phyloP scores from a whole-genome alignment of 2,329 filamentous ascomycete genomes.

The Ophiostoma fasciatum region DNA sequence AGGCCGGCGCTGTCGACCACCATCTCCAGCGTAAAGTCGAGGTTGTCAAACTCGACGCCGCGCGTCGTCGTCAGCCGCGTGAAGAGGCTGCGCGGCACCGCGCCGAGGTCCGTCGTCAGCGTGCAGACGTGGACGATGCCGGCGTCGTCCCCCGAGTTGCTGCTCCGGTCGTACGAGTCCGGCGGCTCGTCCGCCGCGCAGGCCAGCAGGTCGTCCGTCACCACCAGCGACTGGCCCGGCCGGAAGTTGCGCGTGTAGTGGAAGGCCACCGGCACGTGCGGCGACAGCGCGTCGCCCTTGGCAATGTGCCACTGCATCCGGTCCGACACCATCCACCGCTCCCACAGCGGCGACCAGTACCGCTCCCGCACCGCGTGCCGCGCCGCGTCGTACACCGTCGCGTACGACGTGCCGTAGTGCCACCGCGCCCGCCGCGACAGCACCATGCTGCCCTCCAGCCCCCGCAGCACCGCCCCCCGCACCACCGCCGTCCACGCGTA shows the following conservation, averaged over 20 bases:
- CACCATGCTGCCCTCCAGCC: constrained; percentile 66
- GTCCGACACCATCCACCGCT: constrained; percentile 70
- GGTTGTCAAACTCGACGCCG: constrained; percentile 67
- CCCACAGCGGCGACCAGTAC: constrained; percentile 70
- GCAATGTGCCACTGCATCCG: constrained; percentile 78
- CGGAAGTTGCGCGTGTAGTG: constrained; percentile 79
- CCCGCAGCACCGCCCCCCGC: constrained; percentile 58
- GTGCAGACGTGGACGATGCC: constrained; percentile 60
- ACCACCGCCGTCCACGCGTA: constrained; percentile 75
- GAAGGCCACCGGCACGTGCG: constrained; percentile 61
- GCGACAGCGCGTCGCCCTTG: constrained; percentile 63
- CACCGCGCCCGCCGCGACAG: constrained; percentile 58
- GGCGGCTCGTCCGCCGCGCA: constrained; percentile 56
- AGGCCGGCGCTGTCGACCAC: constrained; percentile 63
- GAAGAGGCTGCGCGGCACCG: constrained; percentile 59
- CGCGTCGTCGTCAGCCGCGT: constrained; percentile 63
- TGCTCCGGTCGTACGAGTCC: constrained; percentile 37
- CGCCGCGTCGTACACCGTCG: constrained; percentile 63
- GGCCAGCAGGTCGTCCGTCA: constrained; percentile 68
- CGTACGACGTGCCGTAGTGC: constrained; percentile 70
- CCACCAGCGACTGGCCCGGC: constrained; percentile 59
- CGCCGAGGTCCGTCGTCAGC: constrained; percentile 63
- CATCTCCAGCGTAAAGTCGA: constrained; percentile 75
- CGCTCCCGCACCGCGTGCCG: constrained; percentile 59
- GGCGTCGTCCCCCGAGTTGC: neutral